Evolutionary conservation across 805 yeast genomes (phyloP), one percentile per base, ranked within the genome.

Genomic region (Candida nonsorbophila): DNA sequence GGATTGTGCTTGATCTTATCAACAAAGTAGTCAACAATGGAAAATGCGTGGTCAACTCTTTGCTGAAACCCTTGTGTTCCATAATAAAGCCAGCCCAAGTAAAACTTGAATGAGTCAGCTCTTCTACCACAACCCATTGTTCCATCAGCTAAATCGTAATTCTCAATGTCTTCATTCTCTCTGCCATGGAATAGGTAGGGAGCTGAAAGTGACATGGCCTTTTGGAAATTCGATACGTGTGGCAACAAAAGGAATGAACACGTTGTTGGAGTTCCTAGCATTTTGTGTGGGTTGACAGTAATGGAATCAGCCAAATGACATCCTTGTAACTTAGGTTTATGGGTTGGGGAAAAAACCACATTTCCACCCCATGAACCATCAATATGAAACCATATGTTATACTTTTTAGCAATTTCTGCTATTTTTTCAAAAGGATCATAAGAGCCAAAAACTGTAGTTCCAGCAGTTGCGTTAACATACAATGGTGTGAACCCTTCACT

Each of bases 281-380:
- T 77, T 47, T 84, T 84, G 59, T 84, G 95, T 3, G 95, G 95
- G 47, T 84, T 85, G 14, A 77, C 71, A 2, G 95, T 84, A 32
- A 84, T 66, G 7, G 88, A 79, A 52, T 84, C 74, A 1, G 92
- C 94, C 13, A 67, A 47, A 23, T 80, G 71, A 18, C 72, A 51
- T 2, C 95, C 95, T 11, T 53, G 47, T 36, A 84, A 52, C 40
- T 69, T 67, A 32, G 52, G 26, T 23, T 47, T 52, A 31, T 75
- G 72, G 7, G 40, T 58, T 0, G 51, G 42, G 23, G 85, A 77
- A 58, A 84, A 85, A 0, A 83, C 67, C 7, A 81, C 78, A 44
- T 85, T 85, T 6, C 90, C 95, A 19, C 95, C 95, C 94, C 94
- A 84, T 5, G 92, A 82, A 1, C 92, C 95, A 55, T 84, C 95